Evolutionary conservation across 1,139 yeast genomes (phyloP), one percentile per base, ranked within the genome.

Genomic region (Blastobotrys elegans): DNA sequence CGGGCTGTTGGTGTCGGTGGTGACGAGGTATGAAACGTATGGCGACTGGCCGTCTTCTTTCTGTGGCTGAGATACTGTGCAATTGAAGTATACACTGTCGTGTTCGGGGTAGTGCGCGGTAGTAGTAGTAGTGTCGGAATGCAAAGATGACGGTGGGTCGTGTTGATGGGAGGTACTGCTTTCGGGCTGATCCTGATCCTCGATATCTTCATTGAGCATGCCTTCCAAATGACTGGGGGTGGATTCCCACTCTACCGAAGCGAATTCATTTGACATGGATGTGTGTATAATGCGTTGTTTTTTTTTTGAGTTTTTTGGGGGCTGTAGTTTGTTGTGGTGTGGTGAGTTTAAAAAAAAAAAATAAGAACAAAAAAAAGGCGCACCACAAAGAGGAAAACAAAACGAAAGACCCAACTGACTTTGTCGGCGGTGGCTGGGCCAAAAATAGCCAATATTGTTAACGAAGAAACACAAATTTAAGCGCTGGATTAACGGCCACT

Each of bases 31-130:
- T 3, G 95, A 80, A 8, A 89, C 87, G 65, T 73, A 90, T 3
- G 94, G 84, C 55, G 84, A 84, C 54, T 86, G 86, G 43, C 86
- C 87, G 55, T 80, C 82, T 55, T 87, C 95, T 60, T 88, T 82
- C 56, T 81, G 81, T 0, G 97, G 97, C 37, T 78, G 78, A 3
- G 79, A 69, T 3, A 88, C 94, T 2, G 67, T 60, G 14, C 66
- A 60, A 32, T 54, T 52, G 51, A 63, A 56, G 49, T 45, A 54
- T 5, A 56, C 44, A 21, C 46, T 39, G 39, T 48, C 44, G 13
- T 22, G 36, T 17, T 41, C 44, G 22, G 35, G 34, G 29, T 29
- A 29, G 10, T 39, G 27, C 18, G 36, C 26, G 34, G 35, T 37
- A 4, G 40, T 17, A 22, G 18, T 40, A 13, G 26, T 32, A 32